phyloP scores from a whole-genome alignment of 208 protist genomes.

The Leishmania mexicana region DNA sequence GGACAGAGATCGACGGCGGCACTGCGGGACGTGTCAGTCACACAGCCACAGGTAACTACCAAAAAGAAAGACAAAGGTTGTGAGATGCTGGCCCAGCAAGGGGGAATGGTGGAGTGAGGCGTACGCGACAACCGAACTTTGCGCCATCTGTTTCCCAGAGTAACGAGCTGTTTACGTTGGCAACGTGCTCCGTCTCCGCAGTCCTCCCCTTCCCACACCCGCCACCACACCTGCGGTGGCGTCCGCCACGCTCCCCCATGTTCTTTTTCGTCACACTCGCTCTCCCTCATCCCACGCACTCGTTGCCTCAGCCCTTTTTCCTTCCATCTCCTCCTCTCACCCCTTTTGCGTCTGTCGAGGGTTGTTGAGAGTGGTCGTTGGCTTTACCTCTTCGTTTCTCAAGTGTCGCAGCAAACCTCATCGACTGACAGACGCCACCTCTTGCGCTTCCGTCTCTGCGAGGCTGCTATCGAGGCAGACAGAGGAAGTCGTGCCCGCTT shows the following conservation, averaged over 20 bases:
- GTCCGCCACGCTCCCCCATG: background rate
- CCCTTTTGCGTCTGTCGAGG: background rate
- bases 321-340: background rate
- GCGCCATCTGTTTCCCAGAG: background rate
- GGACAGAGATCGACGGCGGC: background rate
- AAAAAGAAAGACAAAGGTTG: background rate
- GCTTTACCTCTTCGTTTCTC: no score
- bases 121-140: background rate
- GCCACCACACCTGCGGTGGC: background rate
- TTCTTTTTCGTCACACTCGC: conserved; percentile 12
- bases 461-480: background rate
- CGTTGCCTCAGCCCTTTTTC: background rate
- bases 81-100: background rate
- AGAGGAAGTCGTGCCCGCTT: background rate
- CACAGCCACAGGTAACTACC: background rate
- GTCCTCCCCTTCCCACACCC: background rate
- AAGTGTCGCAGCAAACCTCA: background rate
- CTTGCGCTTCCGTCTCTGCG: background rate
- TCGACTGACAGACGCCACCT: background rate
- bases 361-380: background rate
- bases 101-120: background rate
- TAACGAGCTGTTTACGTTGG: background rate
- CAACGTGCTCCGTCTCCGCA: background rate
- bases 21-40: no score
- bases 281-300: background rate